Evolutionary conservation across 2,329 filamentous ascomycete species (phyloP), one percentile per base, ranked within the genome.

Genomic region (Rhynchosporium graminicola): DNA sequence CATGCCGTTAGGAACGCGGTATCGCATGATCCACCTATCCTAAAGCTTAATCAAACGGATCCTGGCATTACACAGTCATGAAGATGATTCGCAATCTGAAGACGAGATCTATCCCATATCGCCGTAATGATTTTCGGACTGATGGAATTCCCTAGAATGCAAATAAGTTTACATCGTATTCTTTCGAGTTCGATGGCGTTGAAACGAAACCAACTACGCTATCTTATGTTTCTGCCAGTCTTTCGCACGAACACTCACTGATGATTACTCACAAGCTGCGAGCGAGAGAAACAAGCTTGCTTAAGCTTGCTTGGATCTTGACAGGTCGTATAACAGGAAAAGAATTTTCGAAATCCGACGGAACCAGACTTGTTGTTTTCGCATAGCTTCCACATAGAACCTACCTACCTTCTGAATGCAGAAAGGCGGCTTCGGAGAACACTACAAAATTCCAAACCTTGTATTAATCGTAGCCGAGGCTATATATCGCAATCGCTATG

Each of bases 361-460:
- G 13, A n/a, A 43, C 13, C 42, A 2, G 20, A n/a, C 20, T 4
- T 3, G 8, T 43, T 8, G 4, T 3, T n/a, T 3, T 15, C 12
- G 20, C 13, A 7, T 36, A 5, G n/a, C 4, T 29, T 43, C 12
- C 8, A 15, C 48, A 15, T n/a, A 20, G 4, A 20, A n/a, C 2
- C 7, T 12, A 33, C 31, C 4, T 36, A 51, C 48, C 48, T 51
- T n/a, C 48, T 31, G n/a, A 36, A 36, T 51, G 5, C 1, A 51
- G 48, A 36, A 36, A 51, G 29, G 48, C 36, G 13, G n/a, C 29
- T 9, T 51, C 48, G 48, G 48, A 51, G 48, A 51, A 36, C 48
- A 36, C 48, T 31, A 38, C 31, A 51, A 36, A 7, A 51, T n/a
- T 29, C n/a, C 31, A 15, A 36, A 15, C 48, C 10, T 51, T 36